Percentiles rank a stretch among this genome's conserved stretches.
phyloP scores from a whole-genome alignment of 164 flowering plant genomes.

The Sextonia rubra region DNA sequence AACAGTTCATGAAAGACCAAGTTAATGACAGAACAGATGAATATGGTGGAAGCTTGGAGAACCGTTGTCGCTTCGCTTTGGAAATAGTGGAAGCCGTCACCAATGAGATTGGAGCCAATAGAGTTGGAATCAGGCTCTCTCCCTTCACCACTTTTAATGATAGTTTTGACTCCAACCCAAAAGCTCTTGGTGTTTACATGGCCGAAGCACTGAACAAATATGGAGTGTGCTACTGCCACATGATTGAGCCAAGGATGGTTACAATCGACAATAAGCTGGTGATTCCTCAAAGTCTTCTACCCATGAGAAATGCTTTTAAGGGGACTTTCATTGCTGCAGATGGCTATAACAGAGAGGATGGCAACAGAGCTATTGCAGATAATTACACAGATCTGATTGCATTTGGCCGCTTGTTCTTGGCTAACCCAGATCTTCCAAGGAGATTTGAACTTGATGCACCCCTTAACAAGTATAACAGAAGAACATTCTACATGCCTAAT shows the following conservation, averaged over 20 bases:
- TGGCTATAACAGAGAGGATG: slow-evolving; percentile 18
- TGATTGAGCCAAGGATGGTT: slow-evolving; percentile 23
- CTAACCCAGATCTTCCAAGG: slow-evolving; percentile 24
- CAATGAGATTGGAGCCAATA: slow-evolving; percentile 20
- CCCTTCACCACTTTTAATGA: slow-evolving; percentile 16
- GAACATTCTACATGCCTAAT: slow-evolving; percentile 17
- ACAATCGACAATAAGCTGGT: not conserved
- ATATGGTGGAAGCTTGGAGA: slow-evolving; percentile 18
- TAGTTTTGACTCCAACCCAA: slow-evolving; percentile 17
- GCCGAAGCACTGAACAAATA: slow-evolving; percentile 14
- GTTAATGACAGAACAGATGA: slow-evolving; percentile 17
- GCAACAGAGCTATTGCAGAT: slow-evolving; percentile 20
- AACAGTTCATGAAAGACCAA: slow-evolving; percentile 21
- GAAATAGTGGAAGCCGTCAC: slow-evolving; percentile 20
- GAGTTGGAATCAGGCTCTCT: slow-evolving; percentile 23
- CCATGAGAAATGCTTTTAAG: slow-evolving; percentile 21
- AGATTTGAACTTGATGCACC: slow-evolving; percentile 17
- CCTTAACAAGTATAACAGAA: slow-evolving; percentile 22
- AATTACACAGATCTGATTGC: slow-evolving; percentile 16
- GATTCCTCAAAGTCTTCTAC: slow-evolving; percentile 14
- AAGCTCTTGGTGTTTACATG: slow-evolving; percentile 21
- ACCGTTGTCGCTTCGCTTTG: slow-evolving; percentile 20
- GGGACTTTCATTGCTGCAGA: slow-evolving; percentile 19
- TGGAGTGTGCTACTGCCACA: slow-evolving; percentile 13
- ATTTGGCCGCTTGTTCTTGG: slow-evolving; percentile 19